phyloP scores from a whole-genome alignment of 140 eudicot species.

The Bidens hawaiensis region DNA sequence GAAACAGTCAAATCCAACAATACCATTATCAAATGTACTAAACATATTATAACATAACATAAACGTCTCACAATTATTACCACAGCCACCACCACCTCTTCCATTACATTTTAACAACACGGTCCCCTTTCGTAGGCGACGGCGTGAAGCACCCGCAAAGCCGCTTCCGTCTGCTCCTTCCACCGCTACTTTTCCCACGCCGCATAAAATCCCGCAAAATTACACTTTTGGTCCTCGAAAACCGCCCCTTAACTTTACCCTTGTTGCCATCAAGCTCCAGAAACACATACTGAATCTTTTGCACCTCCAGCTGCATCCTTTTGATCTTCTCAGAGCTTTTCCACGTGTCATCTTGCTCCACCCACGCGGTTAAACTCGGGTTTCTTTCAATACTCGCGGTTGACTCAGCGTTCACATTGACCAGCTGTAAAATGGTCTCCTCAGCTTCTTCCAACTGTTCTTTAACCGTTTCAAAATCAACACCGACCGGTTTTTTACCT shows the following conservation, averaged over 20 bases:
- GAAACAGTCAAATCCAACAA: neutral
- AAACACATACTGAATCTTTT: slow-evolving; percentile 59
- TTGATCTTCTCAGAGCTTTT: slow-evolving; percentile 80
- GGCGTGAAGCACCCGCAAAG: slow-evolving; percentile 77
- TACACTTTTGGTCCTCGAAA: slow-evolving; percentile 53
- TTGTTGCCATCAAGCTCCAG: slow-evolving; percentile 66
- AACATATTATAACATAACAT: neutral
- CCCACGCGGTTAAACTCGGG: slow-evolving; percentile 27
- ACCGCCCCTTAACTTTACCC: slow-evolving; percentile 46
- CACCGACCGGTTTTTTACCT: slow-evolving; percentile 34
- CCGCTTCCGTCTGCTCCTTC: slow-evolving; percentile 43
- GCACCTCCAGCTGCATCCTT: slow-evolving; percentile 69
- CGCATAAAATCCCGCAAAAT: slow-evolving; percentile 63
- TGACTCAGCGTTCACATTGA: slow-evolving; percentile 52
- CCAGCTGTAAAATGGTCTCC: slow-evolving; percentile 46
- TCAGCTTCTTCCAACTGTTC: slow-evolving; percentile 71
- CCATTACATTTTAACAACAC: too few species aligned
- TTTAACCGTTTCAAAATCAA: slow-evolving; percentile 50
- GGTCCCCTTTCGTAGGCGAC: slow-evolving; percentile 33
- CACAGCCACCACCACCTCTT: too few species aligned
- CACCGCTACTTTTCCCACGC: slow-evolving; percentile 48
- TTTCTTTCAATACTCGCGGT: slow-evolving; percentile 49
- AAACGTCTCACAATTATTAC: slow-evolving; percentile 6
- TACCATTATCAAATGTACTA: neutral
- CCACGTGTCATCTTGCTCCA: slow-evolving; percentile 50